Evolutionary conservation across 2,329 filamentous ascomycete genomes (phyloP), one percentile per base, ranked within the genome.

Genomic region (Hypoxylon sp.): DNA sequence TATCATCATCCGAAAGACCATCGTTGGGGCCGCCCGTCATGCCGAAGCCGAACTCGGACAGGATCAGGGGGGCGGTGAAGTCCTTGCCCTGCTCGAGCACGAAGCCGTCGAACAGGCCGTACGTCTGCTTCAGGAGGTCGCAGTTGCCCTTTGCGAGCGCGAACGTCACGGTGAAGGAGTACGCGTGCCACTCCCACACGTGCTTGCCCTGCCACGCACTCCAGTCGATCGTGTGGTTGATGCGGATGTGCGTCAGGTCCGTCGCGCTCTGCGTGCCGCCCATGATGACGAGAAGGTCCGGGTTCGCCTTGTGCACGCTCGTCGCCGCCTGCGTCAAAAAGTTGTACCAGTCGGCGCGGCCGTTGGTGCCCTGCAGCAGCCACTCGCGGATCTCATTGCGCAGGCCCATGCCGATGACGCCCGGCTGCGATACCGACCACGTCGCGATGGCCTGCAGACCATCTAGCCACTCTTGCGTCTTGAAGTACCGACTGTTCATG

Each of bases 101-200:
- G 75, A 87, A 88, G 5, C 86, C 86, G 67, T 80, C 81, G 44
- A 84, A 80, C 1, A 77, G 73, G 17, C 86, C 86, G 67, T 86
- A 85, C 65, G 82, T 73, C 24, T 78, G 68, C 74, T 81, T 79
- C 50, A 82, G 79, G 17, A 82, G 39, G 39, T 73, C 76, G 77
- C 86, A 88, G 72, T 78, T 79, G n/a, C 76, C 78, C 31, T 81
- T 77, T 29, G 77, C 67, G 65, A 81, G 75, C 19, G 80, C 80
- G 67, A 81, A 85, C 2, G 81, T 85, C 11, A 85, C 80, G 27
- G 85, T 87, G 77, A 86, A 88, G 65, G 79, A 80, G 80, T 89
- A 89, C 31, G 84, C 82, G 78, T 89, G 87, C 73, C 86, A 83
- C 77, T 89, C 87, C 86, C 86, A 89, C 11, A 89, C 86, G 71